These are phyloP conservation scores for Hyaloperonospora arabidopsidis DNA, from an alignment of 352 stramenopile species.

Conservation along the genomic window DNA sequence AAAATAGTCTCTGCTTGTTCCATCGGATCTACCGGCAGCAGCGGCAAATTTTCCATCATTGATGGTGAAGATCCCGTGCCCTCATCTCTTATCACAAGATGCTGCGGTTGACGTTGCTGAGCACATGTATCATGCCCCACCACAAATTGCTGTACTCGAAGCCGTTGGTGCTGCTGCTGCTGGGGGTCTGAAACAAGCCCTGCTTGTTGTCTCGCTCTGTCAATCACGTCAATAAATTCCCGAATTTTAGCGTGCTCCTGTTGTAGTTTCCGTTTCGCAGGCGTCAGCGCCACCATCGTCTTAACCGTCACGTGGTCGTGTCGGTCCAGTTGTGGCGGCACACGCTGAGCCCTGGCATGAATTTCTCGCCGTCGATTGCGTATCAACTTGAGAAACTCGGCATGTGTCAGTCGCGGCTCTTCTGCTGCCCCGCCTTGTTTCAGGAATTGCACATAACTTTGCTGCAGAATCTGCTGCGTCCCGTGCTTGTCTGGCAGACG, in stretches of 20 bases:
- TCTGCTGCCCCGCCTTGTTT: constrained; percentile 38
- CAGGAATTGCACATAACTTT: constrained; percentile 49
- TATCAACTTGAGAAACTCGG: constrained; percentile 66
- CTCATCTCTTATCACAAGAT: constrained; percentile 12
- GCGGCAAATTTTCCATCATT: constrained; percentile 22
- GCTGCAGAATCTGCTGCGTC: constrained; percentile 42
- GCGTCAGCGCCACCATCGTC: constrained; percentile 20
- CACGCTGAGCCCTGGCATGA: constrained; percentile 28
- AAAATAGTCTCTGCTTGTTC: constrained; percentile 49
- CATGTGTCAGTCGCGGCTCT: constrained; percentile 40
- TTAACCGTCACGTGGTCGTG: constrained; percentile 3
- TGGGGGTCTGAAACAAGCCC: constrained; percentile 22
- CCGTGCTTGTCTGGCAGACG: constrained; percentile 40
- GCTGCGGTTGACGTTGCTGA: constrained; percentile 13
- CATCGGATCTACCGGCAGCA: constrained; percentile 21
- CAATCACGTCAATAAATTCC: constrained; percentile 55
- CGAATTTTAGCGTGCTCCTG: constrained; percentile 52
- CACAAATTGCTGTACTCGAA: constrained; percentile 3
- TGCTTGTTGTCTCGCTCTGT: constrained; percentile 33
- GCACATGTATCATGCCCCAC: neutral
- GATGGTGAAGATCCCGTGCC: constrained; percentile 13
- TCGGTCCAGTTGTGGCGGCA: constrained; percentile 10
- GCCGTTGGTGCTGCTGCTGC: constrained; percentile 16
- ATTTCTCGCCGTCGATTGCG: constrained; percentile 59
- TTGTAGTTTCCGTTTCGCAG: constrained; percentile 42